Base-by-base conservation (phyloP, 2,329 filamentous ascomycete genomes). In the Coleophoma eucalyptorum region DNA sequence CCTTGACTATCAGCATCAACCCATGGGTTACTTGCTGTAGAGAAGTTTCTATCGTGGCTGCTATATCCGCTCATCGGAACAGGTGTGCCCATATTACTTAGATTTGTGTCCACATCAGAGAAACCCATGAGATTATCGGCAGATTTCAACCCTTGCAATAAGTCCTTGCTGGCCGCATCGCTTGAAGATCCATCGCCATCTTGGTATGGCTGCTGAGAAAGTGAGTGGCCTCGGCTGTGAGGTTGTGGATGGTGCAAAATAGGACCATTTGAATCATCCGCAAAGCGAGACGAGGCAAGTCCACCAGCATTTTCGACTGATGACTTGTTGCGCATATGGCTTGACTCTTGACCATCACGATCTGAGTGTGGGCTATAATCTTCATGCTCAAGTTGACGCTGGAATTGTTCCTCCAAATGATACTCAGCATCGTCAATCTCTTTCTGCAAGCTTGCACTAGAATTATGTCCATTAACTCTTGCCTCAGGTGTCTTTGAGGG, bases 391-490 rank as follows among this genome's bases (percentile, higher is more conserved):
- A 93, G 75, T 62, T 93, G 86, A 49, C 87, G 84, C 47, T 89
- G 84, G 55, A 92, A 83, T 54, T 89, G 84, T 64, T 91, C 84
- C 64, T 92, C 89, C 54, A 94, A 69, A 60, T 93, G 89, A 63
- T 94, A 93, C 61, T 96, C 89, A 4, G 89, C 86, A 62, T 92
- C 88, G 46, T 94, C 87, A 50, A 95, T 86, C 58, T 94, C 90
- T 55, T 86, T 86, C 65, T 96, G 90, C 20, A 96, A 77, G 43
- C 83, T 89, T 55, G 85, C 80, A 61, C 86, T 91, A 38, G 89
- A 77, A 58, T 91, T 91, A 59, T 92, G 87, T 50, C 77, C 77
- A 66, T 84, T 80, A 57, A 77, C 76, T 51, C 83, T 82, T 10
- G 77, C 72, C 59, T 84, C 78, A 0, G 79, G 76, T 0, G 77